Conservation (phyloP, 2,329 filamentous ascomycete genomes). For the Cladosporium cucumerinum region DNA sequence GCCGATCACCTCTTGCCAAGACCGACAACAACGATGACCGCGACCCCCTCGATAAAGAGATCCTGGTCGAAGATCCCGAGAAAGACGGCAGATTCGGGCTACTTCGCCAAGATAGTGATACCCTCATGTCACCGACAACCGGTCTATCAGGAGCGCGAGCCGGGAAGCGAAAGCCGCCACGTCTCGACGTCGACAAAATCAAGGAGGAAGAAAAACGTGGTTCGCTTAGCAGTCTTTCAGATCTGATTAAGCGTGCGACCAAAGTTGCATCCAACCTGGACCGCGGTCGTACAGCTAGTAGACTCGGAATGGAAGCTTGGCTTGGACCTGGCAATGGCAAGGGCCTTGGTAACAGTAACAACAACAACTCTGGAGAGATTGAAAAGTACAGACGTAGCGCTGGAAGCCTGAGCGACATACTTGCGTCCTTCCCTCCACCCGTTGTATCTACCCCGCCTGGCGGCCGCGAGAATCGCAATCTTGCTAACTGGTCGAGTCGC, state of each 20-base stretch:
- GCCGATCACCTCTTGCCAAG: conserved; percentile 26
- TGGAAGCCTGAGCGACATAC: conserved; percentile 60
- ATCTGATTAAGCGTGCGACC: conserved; percentile 85
- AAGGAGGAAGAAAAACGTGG: conserved; percentile 77
- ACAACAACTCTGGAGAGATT: conserved; percentile 24
- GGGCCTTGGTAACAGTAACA: not conserved
- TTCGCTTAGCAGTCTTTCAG: conserved; percentile 86
- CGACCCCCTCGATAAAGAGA: conserved; percentile 27
- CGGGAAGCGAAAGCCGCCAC: conserved; percentile 58
- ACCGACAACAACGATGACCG: not conserved
- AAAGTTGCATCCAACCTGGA: conserved; percentile 84
- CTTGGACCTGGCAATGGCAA: conserved; percentile 36
- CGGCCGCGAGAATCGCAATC: not conserved
- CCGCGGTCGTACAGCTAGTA: conserved; percentile 66
- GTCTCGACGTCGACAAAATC: conserved; percentile 77
- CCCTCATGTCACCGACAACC: conserved; percentile 31
- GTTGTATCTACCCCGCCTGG: not conserved
- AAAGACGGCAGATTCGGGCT: conserved; percentile 30
- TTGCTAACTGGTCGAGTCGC: conserved; percentile 19
- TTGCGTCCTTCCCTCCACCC: conserved; percentile 63
- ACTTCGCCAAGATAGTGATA: conserved; percentile 29
- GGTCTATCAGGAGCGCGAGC: conserved; percentile 40
- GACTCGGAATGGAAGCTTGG: conserved; percentile 49
- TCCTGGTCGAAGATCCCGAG: conserved; percentile 27
- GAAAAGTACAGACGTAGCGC: conserved; percentile 41